Percentiles rank a stretch among this genome's conserved stretches.
Conservation (phyloP, 805 yeast species). For the Wickerhamomyces subpelliculosus region DNA sequence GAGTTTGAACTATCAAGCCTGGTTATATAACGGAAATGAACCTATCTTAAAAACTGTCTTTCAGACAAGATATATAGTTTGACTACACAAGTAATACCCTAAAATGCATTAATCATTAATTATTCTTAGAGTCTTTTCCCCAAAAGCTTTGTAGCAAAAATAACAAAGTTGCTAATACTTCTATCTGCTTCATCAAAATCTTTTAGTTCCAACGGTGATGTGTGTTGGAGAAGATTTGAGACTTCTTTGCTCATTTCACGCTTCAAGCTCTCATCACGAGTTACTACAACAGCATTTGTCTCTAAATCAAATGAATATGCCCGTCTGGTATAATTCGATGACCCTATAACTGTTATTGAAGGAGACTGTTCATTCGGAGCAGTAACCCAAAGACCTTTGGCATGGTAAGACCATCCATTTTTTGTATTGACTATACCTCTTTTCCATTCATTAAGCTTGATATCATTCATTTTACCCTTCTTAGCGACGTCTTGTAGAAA, state of each 20-base stretch:
- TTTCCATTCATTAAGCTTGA: constrained; percentile 76
- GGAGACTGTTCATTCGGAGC: constrained; percentile 54
- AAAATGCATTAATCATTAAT: neutral
- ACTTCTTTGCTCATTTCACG: constrained; percentile 54
- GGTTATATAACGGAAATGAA: too few relatives aligned
- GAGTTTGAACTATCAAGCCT: too few relatives aligned
- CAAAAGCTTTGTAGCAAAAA: constrained; percentile 55
- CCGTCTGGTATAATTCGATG: constrained; percentile 88
- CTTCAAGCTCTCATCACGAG: constrained; percentile 57
- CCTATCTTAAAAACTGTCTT: too few relatives aligned
- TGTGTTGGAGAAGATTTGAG: constrained; percentile 46
- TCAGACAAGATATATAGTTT: too few relatives aligned
- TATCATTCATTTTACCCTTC: constrained; percentile 34
- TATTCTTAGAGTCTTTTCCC: constrained; percentile 43
- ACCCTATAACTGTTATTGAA: constrained; percentile 76
- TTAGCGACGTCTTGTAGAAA: constrained; percentile 50
- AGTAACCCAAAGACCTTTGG: constrained; percentile 88
- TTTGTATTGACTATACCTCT: constrained; percentile 76
- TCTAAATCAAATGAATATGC: constrained; percentile 87
- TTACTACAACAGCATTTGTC: constrained; percentile 74
- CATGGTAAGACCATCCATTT: constrained; percentile 96
- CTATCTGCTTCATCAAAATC: constrained; percentile 62
- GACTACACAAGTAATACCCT: neutral
- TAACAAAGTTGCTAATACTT: constrained; percentile 54
- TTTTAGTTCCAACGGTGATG: constrained; percentile 45